phyloP scores from a whole-genome alignment of 2,329 filamentous ascomycete genomes.

The Chrysosphaeria jannelii region DNA sequence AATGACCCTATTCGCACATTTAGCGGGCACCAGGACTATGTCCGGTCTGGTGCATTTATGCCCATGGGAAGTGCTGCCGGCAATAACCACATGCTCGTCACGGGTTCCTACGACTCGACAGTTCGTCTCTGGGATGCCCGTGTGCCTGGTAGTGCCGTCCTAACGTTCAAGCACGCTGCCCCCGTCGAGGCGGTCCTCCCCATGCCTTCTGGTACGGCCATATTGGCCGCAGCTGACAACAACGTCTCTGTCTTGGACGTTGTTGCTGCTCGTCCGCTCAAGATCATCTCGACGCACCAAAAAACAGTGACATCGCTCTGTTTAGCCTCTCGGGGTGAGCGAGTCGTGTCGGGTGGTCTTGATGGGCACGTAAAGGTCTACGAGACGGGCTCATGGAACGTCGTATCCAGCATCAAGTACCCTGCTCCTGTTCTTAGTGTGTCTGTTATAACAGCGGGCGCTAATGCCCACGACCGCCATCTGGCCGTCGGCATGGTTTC shows the following conservation, averaged over 20 bases:
- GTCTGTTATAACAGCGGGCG: constrained; percentile 38
- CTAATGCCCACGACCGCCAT: constrained; percentile 56
- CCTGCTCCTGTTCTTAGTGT: constrained; percentile 69
- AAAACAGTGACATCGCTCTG: constrained; percentile 84
- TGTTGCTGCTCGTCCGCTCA: constrained; percentile 63
- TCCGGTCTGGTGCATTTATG: constrained; percentile 65
- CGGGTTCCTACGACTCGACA: constrained; percentile 82
- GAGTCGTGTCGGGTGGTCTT: constrained; percentile 63
- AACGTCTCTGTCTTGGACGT: constrained; percentile 78
- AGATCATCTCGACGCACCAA: constrained; percentile 77
- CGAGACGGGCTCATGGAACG: constrained; percentile 81
- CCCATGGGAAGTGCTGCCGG: constrained; percentile 15
- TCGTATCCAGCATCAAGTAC: constrained; percentile 86
- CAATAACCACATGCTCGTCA: constrained; percentile 42
- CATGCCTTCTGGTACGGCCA: constrained; percentile 57
- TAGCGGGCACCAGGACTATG: constrained; percentile 72
- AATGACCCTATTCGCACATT: constrained; percentile 50
- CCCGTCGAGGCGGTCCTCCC: constrained; percentile 72
- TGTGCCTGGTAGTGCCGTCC: constrained; percentile 33
- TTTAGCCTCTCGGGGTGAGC: constrained; percentile 48
- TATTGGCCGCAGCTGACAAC: constrained; percentile 62
- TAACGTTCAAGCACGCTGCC: constrained; percentile 85
- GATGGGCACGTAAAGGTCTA: constrained; percentile 96
- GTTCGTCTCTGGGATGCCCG: constrained; percentile 84
- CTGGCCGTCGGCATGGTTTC: constrained; percentile 86